Evolutionary conservation across 495 filamentous ascomycete species (phyloP), one percentile per base, ranked within the genome.

Genomic region (Astrocystis sublimbata): DNA sequence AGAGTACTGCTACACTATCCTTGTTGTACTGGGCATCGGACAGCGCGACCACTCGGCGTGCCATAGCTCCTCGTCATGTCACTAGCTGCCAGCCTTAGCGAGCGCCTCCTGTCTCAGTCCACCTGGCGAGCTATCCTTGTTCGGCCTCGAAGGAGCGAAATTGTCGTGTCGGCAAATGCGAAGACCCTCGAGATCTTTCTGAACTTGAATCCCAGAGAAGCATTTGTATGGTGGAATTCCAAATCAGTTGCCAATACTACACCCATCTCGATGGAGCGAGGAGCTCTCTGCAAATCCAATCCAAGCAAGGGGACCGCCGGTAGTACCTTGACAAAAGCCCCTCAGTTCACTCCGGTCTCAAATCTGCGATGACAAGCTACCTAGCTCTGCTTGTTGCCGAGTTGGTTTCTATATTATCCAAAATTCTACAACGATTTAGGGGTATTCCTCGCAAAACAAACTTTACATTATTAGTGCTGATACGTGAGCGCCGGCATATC

Each of bases 261-360:
- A n/a, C 41, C 40, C 8, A 54, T 55, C 19, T 47, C 49, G 31
- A 56, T 24, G 13, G 47, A 47, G 41, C 4, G 41, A 28, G 38
- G 21, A 49, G n/a, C n/a, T 47, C 40, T 33, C 15, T 31, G 40
- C 31, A 55, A 24, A 49, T 17, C n/a, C 13, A 13, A 13, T 9
- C 50, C 41, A 56, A 49, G 42, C 50, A 62, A 62, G 51, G 41
- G 60, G 31, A 62, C 24, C 41, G 50, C 51, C 41, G 50, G 60
- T 62, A 62, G 40, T 49, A 62, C 60, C 51, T 62, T 33, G 56
- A 56, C 28, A 30, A 47, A 54, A 45, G 26, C 40, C 50, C 51
- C 38, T 62, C 51, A 53, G 33, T 47, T 17, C 40, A 49, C 40
- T 62, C 51, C 42, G 60, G 60, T 53, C 51, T 40, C 24, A 36